Conservation (phyloP, 2,329 filamentous ascomycete genomes). For the Zymoseptoria crescenta region DNA sequence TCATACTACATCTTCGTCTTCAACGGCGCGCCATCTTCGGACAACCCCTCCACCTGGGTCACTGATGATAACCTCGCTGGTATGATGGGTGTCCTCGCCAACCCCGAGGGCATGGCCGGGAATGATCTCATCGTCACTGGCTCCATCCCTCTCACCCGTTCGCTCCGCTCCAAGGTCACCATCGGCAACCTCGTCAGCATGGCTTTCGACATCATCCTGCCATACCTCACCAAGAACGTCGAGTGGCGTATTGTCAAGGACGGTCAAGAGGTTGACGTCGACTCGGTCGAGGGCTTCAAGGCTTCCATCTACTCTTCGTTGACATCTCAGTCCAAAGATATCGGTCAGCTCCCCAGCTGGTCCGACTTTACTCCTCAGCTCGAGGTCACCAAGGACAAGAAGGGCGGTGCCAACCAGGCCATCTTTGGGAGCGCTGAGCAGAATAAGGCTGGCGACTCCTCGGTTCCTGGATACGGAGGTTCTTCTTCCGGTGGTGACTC, state of each 20-base stretch:
- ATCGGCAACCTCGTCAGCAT: slow-evolving; percentile 25
- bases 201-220: slow-evolving; percentile 12
- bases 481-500: background rate
- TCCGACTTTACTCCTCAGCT: slow-evolving; percentile 17
- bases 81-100: slow-evolving; percentile 43
- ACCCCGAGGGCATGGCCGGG: slow-evolving; percentile 8
- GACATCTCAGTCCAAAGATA: slow-evolving; percentile 19
- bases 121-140: slow-evolving; percentile 26
- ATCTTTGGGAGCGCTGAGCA: background rate
- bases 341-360: slow-evolving; percentile 13
- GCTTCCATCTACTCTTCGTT: slow-evolving; percentile 31
- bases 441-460: background rate
- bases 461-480: background rate
- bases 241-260: slow-evolving; percentile 26
- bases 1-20: slow-evolving; percentile 61
- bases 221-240: slow-evolving; percentile 22
- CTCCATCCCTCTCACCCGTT: slow-evolving; percentile 36
- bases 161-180: slow-evolving; percentile 28
- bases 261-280: slow-evolving; percentile 23
- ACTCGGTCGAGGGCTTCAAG: slow-evolving; percentile 29
- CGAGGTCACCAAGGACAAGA: slow-evolving; percentile 3
- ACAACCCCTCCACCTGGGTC: slow-evolving; percentile 43
- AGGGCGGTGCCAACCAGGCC: background rate
- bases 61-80: slow-evolving; percentile 50
- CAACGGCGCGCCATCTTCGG: slow-evolving; percentile 42